Evolutionary conservation across 345 rosid species (phyloP).

Genomic region (Excoecaria cochinchinensis): DNA sequence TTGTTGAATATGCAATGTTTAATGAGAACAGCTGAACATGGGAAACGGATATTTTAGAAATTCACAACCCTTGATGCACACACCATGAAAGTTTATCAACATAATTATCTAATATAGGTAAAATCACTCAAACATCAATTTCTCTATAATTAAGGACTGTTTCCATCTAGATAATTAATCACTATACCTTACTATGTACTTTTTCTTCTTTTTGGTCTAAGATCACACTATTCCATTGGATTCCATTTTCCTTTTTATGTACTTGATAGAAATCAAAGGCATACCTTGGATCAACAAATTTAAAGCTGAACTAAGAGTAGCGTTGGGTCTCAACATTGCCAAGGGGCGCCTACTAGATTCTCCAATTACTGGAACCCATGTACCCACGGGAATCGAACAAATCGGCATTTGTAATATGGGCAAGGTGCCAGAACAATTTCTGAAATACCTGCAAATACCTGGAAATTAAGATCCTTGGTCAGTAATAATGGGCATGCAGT

Average conservation of each 20-base stretch:
- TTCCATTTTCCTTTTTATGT: not conserved
- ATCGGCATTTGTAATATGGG: constrained; percentile 34
- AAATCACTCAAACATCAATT: not conserved
- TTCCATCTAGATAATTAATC: not conserved
- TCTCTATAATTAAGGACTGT: not conserved
- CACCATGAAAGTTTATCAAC: not conserved
- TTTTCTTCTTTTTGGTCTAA: too few species aligned
- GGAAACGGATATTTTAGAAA: not conserved
- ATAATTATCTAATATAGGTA: not conserved
- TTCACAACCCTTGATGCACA: not conserved
- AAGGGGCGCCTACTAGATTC: constrained; percentile 29
- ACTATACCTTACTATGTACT: too few species aligned
- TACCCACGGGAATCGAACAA: constrained; percentile 29
- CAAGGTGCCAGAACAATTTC: constrained; percentile 26
- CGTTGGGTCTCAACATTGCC: constrained; percentile 33
- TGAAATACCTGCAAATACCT: constrained; percentile 38
- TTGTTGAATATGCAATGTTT: not conserved
- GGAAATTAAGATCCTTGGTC: constrained; percentile 22
- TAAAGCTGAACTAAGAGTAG: constrained; percentile 34
- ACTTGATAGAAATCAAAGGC: constrained; percentile 3
- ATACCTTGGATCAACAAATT: constrained; percentile 35
- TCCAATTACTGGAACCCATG: constrained; percentile 37
- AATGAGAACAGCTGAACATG: not conserved
- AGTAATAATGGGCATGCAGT: not conserved
- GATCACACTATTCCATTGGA: too few species aligned